Base-by-base conservation (phyloP, 2,329 filamentous ascomycete species). In the Botrytis galanthina region DNA sequence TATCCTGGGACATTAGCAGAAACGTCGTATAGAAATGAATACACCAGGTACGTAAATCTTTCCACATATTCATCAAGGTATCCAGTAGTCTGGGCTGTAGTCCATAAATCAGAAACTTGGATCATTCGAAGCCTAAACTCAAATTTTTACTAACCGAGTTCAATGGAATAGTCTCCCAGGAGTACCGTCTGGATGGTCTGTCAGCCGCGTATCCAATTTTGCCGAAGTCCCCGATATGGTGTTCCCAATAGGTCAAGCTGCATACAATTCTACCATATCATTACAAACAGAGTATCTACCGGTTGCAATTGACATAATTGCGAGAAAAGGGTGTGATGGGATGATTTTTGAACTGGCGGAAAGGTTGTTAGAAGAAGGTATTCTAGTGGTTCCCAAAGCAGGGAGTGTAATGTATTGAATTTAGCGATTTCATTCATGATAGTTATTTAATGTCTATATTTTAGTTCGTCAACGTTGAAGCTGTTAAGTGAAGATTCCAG, bases 241-340 rank as follows among this genome's bases (percentile, higher is more conserved):
- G 10, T 79, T 85, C 9, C 84, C 84, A 77, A 76, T 78, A 44
- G 79, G 78, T 3, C 78, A 80, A 76, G 83, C 82, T 26, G 76
- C 82, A 16, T 86, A 86, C 71, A 81, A 82, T 64, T 85, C 83
- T 12, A 84, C 82, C 5, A 82, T 87, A n/a, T 87, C 86, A 0
- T 75, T 82, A 0, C 83, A 86, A 72, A 81, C 81, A 0, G 86
- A 88, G 78, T 83, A 84, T 63, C 78, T 90, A 48, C 89, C 89
- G 0, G 88, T 91, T 0, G 85, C 87, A 0, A 84, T 90, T 0
- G 84, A 88, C 74, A 81, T 91, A 32, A 81, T 91, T 81, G 88
- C 84, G 0, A 86, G 87, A 0, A 86, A 85, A 75, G 88, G 89
- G 0, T 91, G 89, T 75, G 89, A 91, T 80, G 86, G 87, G 0